Base-by-base conservation (phyloP, 208 protist genomes). In the Leishmania tarentolae region DNA sequence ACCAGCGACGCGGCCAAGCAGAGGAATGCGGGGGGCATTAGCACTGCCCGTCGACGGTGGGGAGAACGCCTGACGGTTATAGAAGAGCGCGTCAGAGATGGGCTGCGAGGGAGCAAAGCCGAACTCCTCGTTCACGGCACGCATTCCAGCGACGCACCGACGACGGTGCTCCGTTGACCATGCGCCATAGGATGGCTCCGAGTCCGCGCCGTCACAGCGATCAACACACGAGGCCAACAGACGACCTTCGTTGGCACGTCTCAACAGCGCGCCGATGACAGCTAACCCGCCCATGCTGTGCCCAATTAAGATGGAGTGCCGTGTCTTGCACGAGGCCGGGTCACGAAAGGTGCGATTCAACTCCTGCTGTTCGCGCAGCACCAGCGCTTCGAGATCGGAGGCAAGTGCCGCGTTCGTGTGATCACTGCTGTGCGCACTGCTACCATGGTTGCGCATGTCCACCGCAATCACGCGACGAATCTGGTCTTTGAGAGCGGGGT, bases 271-370 rank as follows among this genome's bases (percentile, higher is more conserved):
- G 28, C 88, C 91, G 79, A 96, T 95, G 24, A 94, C 68, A 50
- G 93, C 84, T 11, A 96, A 79, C 21, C 94, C 94, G n/a, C 94
- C 92, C 94, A 97, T 97, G 77, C 94, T 97, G 87, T 97, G 94
- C 1, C 91, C 94, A 75, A 97, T 91, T 17, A 94, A 57, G n/a
- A 97, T 84, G 1, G 81, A 71, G 73, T 85, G 68, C 21, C 79
- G 82, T 21, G 81, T 83, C 19, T 53, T 80, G 73, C 78, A 79
- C 19, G 24, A 31, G 9, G 47, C 31, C 5, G 83, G 72, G 47
- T 74, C 47, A 44, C 17, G 47, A 35, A 81, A 78, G 59, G 44
- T 52, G 35, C 72, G 69, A 66, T 70, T 76, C 47, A 87, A 72
- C 71, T 79, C 80, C 52, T 79, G 75, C 80, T 87, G 85, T 40